A percentile compares a stretch with the other conserved stretches of the same genome.
phyloP scores from a whole-genome alignment of 805 yeast genomes.

The Candida qinlingensis region DNA sequence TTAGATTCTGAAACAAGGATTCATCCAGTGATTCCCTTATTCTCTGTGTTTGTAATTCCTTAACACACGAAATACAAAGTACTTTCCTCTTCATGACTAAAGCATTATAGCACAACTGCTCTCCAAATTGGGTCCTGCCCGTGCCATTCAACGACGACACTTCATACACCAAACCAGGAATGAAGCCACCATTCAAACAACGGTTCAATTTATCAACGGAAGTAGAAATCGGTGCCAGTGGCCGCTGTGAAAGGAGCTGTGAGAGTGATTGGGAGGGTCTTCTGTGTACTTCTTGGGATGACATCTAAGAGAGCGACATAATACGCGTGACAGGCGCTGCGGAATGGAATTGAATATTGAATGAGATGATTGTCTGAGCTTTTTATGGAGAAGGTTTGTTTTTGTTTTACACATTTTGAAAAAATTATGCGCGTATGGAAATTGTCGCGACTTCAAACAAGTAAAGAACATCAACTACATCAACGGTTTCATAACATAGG shows the following conservation, averaged over 20 bases:
- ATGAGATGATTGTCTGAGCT: too few relatives aligned
- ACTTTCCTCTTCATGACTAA: conserved; percentile 12
- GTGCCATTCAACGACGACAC: conserved; percentile 18
- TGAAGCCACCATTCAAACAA: conserved; percentile 20
- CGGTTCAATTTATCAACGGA: conserved; percentile 12
- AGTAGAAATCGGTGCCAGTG: conserved; percentile 15
- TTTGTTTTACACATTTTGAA: too few relatives aligned
- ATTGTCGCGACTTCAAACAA: too few relatives aligned
- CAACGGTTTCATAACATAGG: background rate
- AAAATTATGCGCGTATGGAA: background rate
- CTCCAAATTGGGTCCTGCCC: conserved; percentile 14
- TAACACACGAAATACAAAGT: conserved; percentile 22
- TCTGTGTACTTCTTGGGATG: conserved; percentile 8
- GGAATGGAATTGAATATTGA: too few relatives aligned
- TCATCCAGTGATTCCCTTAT: background rate
- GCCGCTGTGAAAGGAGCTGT: conserved; percentile 15
- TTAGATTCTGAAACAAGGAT: background rate
- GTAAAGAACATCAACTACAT: too few relatives aligned
- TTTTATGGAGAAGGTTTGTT: too few relatives aligned
- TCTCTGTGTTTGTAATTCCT: conserved; percentile 4
- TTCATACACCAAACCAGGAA: conserved; percentile 23
- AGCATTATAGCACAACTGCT: conserved; percentile 13
- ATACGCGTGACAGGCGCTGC: too few relatives aligned
- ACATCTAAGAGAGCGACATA: background rate
- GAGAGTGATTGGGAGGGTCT: conserved; percentile 18